Evolutionary conservation across 2,329 filamentous ascomycete species (phyloP).

Genomic region (Daldinia eschscholtzii): DNA sequence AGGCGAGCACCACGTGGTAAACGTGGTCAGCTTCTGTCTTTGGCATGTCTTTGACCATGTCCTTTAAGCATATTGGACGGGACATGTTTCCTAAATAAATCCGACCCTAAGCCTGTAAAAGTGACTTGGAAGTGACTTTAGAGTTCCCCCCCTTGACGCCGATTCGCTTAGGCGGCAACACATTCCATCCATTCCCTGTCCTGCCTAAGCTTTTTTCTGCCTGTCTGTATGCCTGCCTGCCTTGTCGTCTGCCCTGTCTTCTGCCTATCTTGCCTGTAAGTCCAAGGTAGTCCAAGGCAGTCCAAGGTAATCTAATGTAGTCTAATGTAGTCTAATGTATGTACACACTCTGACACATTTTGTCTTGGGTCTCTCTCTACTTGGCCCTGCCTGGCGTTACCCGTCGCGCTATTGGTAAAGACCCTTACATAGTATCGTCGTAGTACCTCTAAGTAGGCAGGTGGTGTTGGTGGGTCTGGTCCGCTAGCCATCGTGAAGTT

Average conservation of each 20-base stretch:
- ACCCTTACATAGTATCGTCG: conserved; percentile 41
- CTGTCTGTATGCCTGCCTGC: not conserved
- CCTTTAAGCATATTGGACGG: conserved; percentile 17
- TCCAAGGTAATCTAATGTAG: not conserved
- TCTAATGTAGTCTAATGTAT: not conserved
- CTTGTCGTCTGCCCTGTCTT: not conserved
- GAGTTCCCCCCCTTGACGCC: conserved; percentile 13
- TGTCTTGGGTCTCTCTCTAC: not conserved
- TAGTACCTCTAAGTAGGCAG: conserved; percentile 40
- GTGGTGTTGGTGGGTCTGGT: conserved; percentile 43
- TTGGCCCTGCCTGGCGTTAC: conserved; percentile 32
- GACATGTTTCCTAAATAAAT: conserved; percentile 41
- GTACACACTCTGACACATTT: not conserved
- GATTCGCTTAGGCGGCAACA: conserved; percentile 39
- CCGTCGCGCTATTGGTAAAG: conserved; percentile 41
- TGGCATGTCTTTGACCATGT: conserved; percentile 16
- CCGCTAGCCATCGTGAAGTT: conserved; percentile 44
- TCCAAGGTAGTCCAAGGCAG: not conserved
- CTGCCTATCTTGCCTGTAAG: not conserved
- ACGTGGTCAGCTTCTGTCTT: conserved; percentile 43
- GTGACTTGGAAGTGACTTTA: not conserved
- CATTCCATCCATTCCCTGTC: conserved; percentile 21
- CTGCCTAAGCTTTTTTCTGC: not conserved
- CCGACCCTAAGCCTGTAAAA: conserved; percentile 17
- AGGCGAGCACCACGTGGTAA: conserved; percentile 44